Evolutionary conservation across 495 filamentous ascomycete genomes (phyloP).

Genomic region (Tuber microsphaerosporum): DNA sequence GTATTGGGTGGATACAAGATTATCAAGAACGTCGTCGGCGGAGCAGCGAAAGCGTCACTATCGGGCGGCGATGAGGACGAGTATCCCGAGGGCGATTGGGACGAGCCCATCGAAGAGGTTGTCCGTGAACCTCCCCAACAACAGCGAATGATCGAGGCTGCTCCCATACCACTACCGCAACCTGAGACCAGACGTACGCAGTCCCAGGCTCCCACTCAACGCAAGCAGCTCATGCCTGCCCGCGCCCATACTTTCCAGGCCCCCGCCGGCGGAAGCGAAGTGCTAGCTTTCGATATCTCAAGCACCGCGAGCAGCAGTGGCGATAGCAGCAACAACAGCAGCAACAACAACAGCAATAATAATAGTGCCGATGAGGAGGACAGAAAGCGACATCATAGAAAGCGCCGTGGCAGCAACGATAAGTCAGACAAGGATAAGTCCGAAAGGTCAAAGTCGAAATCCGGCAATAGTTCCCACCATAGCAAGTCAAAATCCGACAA

Average conservation of each 20-base stretch:
- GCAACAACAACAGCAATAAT: conserved; percentile 6
- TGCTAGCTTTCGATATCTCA: background rate
- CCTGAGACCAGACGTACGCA: background rate
- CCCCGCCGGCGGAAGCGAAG: background rate
- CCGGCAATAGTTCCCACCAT: conserved; percentile 4
- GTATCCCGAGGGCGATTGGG: conserved; percentile 50
- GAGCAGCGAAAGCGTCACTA: conserved; percentile 36
- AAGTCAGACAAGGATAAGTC: conserved; percentile 27
- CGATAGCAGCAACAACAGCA: conserved; percentile 7
- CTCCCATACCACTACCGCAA: background rate
- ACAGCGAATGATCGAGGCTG: background rate
- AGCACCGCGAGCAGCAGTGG: background rate
- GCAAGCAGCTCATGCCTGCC: background rate
- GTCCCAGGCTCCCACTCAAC: background rate
- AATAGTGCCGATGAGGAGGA: conserved; percentile 14
- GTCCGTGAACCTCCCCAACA: background rate
- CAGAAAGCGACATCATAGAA: conserved; percentile 10
- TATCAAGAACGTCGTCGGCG: conserved; percentile 66
- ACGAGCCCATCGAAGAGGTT: conserved; percentile 14
- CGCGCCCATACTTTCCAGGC: background rate
- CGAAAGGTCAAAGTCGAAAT: conserved; percentile 8
- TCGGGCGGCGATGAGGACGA: conserved; percentile 47
- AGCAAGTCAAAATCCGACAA: conserved; percentile 8
- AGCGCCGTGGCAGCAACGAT: conserved; percentile 22
- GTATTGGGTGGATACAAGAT: conserved; percentile 96